Evolutionary conservation across 805 yeast species (phyloP), one percentile per base, ranked within the genome.

Genomic region (Yamadazyma phyllophila): DNA sequence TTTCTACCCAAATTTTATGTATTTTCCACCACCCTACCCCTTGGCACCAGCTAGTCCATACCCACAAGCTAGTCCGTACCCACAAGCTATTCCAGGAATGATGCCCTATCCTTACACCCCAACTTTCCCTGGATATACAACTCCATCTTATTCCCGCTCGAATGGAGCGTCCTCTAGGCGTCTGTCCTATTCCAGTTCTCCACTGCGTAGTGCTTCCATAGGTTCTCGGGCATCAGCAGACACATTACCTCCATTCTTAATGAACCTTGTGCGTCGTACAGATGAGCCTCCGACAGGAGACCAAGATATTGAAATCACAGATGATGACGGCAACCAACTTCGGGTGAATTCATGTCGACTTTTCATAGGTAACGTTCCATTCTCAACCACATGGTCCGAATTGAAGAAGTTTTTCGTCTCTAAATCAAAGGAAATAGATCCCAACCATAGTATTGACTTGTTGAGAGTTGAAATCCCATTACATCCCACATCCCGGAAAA

Each of bases 301-400:
- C 14, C 16, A 37, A 14, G 32, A 26, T 1, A 48, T 62, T 6
- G 39, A 48, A 4, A 48, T 59, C 10, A 48, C 47, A 36, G 55
- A 54, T 43, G 65, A 59, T 2, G 65, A 59, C 12, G 66, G 65
- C 7, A 48, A 52, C 42, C 40, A 57, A 8, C 60, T 65, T 39
- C 63, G 68, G 46, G 73, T 73, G 7, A 71, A 76, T 51, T 69
- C 70, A 3, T 62, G 66, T 14, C 55, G 82, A 15, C 51, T 80
- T 13, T 80, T 80, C 53, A 61, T 80, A 20, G 85, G 85, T 0
- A 80, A 80, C 55, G 69, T 80, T 20, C 83, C 84, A 2, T 80
- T 73, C 51, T 41, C 65, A 1, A 60, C 78, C 30, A 66, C 67
- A 11, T 66, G 73, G 69, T 49, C 65, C 1, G 54, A 61, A 4